These are phyloP conservation scores for Saturnispora silvae DNA, from an alignment of 805 yeast genomes.

Conservation along the genomic window DNA sequence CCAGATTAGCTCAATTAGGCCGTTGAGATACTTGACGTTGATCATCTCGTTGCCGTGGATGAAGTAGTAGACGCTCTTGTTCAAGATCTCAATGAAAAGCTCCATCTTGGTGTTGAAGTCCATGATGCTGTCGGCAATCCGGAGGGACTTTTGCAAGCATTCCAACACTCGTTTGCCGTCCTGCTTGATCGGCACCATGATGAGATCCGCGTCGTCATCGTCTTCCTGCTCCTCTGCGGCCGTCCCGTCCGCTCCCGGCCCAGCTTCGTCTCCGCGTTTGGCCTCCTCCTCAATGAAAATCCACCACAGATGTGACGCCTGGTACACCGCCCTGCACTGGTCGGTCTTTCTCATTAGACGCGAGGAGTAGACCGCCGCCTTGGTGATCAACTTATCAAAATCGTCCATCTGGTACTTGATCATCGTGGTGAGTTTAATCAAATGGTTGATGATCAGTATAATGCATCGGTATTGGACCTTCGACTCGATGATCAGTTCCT, in stretches of 20 bases:
- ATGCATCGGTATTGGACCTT: constrained; percentile 40
- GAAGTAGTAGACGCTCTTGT: constrained; percentile 75
- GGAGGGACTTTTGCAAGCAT: constrained; percentile 75
- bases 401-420: constrained; percentile 37
- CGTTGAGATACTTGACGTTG: constrained; percentile 68
- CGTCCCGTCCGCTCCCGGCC: constrained; percentile 18
- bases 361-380: constrained; percentile 80
- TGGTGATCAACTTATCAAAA: constrained; percentile 74
- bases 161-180: constrained; percentile 73
- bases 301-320: constrained; percentile 93
- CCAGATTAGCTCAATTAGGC: constrained; percentile 71
- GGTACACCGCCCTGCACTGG: constrained; percentile 84
- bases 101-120: constrained; percentile 66
- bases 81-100: constrained; percentile 81
- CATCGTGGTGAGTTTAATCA: constrained; percentile 34
- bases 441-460: constrained; percentile 34
- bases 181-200: constrained; percentile 20
- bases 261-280: constrained; percentile 24
- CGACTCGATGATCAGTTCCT: constrained; percentile 44
- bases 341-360: constrained; percentile 85
- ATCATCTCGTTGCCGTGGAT: constrained; percentile 68
- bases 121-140: constrained; percentile 92
- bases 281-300: constrained; percentile 46
- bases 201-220: constrained; percentile 24
- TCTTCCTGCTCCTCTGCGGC: too few relatives aligned